Conservation (phyloP, 2,329 filamentous ascomycete species). For the Colletotrichum viniferum region DNA sequence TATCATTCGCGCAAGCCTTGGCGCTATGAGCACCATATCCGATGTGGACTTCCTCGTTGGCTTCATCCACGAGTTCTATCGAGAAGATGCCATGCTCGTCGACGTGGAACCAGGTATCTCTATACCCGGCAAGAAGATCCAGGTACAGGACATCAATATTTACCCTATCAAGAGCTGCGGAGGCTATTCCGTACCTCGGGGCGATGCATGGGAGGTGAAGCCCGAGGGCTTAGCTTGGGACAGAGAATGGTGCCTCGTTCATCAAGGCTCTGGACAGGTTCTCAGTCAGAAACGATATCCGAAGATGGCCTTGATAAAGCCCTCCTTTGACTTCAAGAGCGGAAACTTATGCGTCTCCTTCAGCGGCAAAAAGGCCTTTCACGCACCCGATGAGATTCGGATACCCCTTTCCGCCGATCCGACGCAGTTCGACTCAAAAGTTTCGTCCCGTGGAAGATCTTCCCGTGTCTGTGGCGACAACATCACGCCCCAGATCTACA, state of each 20-base stretch:
- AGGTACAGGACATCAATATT: conserved; percentile 70
- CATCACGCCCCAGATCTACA: conserved; percentile 74
- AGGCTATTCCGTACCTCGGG: conserved; percentile 72
- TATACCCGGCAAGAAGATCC: background rate
- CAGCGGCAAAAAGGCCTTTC: conserved; percentile 32
- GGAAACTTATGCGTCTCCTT: conserved; percentile 69
- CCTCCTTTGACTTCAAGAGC: conserved; percentile 71
- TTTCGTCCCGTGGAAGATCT: conserved; percentile 44
- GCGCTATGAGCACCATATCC: conserved; percentile 81
- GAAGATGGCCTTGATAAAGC: conserved; percentile 83
- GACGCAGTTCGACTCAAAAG: conserved; percentile 49
- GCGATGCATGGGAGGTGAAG: conserved; percentile 74
- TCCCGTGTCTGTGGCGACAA: conserved; percentile 85
- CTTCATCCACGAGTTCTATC: conserved; percentile 76
- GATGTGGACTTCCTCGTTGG: conserved; percentile 76
- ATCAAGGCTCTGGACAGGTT: conserved; percentile 81
- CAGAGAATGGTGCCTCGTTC: conserved; percentile 93
- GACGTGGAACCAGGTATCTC: background rate
- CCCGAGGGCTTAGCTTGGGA: conserved; percentile 91
- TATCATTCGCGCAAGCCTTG: conserved; percentile 82
- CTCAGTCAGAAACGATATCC: conserved; percentile 90
- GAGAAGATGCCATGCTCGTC: conserved; percentile 23
- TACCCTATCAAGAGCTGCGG: conserved; percentile 97
- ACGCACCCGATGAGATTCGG: conserved; percentile 41
- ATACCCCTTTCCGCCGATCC: conserved; percentile 74